These are phyloP conservation scores for Candida sp. DNA, from an alignment of 1,139 yeast genomes.

Conservation along the genomic window DNA sequence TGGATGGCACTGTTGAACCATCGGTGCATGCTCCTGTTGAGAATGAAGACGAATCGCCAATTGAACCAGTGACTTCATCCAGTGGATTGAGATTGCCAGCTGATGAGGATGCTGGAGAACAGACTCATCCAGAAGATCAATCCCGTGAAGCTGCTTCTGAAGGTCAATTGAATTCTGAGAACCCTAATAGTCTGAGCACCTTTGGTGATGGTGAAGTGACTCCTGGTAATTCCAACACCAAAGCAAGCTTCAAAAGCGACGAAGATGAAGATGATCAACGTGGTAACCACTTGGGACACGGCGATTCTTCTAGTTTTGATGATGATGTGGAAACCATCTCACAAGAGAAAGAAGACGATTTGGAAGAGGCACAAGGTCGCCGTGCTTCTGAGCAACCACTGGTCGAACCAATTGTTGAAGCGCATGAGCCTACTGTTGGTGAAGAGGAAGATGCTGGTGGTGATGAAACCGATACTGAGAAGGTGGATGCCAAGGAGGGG, in stretches of 20 bases:
- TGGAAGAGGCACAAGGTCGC: neutral
- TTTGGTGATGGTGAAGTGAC: constrained; percentile 38
- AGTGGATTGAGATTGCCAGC: constrained; percentile 1
- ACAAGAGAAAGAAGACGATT: constrained; percentile 27
- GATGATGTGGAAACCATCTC: constrained; percentile 40
- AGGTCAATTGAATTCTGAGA: constrained; percentile 3
- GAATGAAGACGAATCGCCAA: neutral
- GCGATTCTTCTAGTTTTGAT: constrained; percentile 28
- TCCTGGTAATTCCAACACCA: constrained; percentile 38
- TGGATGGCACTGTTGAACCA: neutral
- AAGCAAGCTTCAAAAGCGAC: constrained; percentile 35
- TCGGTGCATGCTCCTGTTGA: neutral
- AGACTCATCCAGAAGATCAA: neutral
- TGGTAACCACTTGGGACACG: constrained; percentile 4
- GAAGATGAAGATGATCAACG: constrained; percentile 22
- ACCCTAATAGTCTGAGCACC: neutral
- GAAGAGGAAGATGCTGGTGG: constrained; percentile 9
- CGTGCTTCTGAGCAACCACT: neutral
- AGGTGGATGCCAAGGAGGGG: neutral
- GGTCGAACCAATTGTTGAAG: neutral
- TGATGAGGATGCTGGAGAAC: neutral
- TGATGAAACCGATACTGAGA: neutral
- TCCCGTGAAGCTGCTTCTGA: neutral
- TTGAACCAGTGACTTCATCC: neutral
- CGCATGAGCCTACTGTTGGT: neutral